These are phyloP conservation scores for Teratosphaeria viscida DNA, from an alignment of 2,329 filamentous ascomycete genomes.

Conservation along the genomic window DNA sequence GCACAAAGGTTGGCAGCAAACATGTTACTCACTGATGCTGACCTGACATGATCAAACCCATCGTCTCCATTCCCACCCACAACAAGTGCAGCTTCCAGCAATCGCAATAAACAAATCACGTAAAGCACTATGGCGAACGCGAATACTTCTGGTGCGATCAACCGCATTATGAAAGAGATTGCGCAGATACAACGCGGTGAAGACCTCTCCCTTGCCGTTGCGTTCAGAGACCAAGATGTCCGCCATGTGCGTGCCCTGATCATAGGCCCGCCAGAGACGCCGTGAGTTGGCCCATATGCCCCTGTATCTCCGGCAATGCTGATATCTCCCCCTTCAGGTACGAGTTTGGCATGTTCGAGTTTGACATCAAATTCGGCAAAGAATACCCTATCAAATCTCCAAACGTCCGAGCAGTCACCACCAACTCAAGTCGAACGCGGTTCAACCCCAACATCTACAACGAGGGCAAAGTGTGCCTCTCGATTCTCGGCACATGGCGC, in stretches of 20 bases:
- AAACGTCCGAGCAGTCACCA: constrained; percentile 60
- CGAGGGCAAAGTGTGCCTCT: constrained; percentile 84
- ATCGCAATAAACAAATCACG: background rate
- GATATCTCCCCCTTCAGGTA: constrained; percentile 38
- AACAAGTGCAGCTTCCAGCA: constrained; percentile 4
- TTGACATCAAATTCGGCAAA: constrained; percentile 39
- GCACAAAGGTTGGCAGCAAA: background rate
- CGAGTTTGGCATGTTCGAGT: constrained; percentile 95
- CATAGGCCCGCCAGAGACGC: constrained; percentile 84
- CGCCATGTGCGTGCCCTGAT: constrained; percentile 80
- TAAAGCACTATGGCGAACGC: constrained; percentile 8
- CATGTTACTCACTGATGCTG: background rate
- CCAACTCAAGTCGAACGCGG: constrained; percentile 74
- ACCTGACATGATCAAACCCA: background rate
- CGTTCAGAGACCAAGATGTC: constrained; percentile 78
- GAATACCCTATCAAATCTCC: constrained; percentile 70
- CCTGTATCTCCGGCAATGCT: background rate
- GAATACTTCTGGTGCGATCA: constrained; percentile 17
- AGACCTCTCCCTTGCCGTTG: constrained; percentile 80
- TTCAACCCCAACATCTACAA: constrained; percentile 98
- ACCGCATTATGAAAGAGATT: constrained; percentile 54
- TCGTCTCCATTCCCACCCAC: background rate
- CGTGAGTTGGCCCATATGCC: constrained; percentile 25
- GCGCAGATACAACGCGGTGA: constrained; percentile 71
- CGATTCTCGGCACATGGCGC: constrained; percentile 67